These are phyloP conservation scores for Alnus rubra DNA, from an alignment of 306 rosid genomes.

Conservation along the genomic window DNA sequence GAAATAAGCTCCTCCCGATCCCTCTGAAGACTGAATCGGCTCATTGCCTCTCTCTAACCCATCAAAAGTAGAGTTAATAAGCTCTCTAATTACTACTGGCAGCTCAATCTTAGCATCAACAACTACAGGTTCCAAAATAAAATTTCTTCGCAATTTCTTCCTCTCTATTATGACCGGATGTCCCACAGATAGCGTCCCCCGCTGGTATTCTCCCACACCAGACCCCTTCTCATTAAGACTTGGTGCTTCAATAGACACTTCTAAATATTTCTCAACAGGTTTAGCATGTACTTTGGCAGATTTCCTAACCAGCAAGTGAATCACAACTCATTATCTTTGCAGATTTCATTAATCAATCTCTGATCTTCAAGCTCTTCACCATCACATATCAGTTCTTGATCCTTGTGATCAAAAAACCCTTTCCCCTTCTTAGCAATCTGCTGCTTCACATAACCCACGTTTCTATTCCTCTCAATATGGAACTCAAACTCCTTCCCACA, in stretches of 20 bases:
- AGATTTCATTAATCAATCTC: slow-evolving; percentile 66
- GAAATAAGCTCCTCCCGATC: slow-evolving; percentile 79
- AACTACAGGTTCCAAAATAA: slow-evolving; percentile 60
- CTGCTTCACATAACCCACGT: slow-evolving; percentile 70
- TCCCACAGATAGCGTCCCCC: slow-evolving; percentile 28
- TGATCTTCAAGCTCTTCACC: slow-evolving; percentile 79
- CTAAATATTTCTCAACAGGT: slow-evolving; percentile 58
- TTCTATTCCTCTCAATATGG: slow-evolving; percentile 64
- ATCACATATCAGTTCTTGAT: slow-evolving; percentile 62
- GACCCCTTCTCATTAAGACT: slow-evolving; percentile 23
- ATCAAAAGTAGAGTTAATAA: slow-evolving; percentile 49
- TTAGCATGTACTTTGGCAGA: slow-evolving; percentile 64
- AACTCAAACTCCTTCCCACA: slow-evolving; percentile 71
- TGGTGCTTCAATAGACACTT: slow-evolving; percentile 59
- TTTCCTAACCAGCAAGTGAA: slow-evolving; percentile 62
- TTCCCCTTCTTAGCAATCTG: slow-evolving; percentile 56
- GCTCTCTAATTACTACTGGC: slow-evolving; percentile 44
- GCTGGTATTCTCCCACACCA: slow-evolving; percentile 25
- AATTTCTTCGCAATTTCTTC: slow-evolving; percentile 32
- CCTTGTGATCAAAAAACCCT: slow-evolving; percentile 52
- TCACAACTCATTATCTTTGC: slow-evolving; percentile 49
- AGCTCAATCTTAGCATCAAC: slow-evolving; percentile 36
- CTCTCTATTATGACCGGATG: slow-evolving; percentile 31
- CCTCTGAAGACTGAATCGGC: slow-evolving; percentile 76
- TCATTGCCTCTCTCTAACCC: slow-evolving; percentile 57